phyloP scores from a whole-genome alignment of 352 stramenopile genomes.

The Discostella stelligera region DNA sequence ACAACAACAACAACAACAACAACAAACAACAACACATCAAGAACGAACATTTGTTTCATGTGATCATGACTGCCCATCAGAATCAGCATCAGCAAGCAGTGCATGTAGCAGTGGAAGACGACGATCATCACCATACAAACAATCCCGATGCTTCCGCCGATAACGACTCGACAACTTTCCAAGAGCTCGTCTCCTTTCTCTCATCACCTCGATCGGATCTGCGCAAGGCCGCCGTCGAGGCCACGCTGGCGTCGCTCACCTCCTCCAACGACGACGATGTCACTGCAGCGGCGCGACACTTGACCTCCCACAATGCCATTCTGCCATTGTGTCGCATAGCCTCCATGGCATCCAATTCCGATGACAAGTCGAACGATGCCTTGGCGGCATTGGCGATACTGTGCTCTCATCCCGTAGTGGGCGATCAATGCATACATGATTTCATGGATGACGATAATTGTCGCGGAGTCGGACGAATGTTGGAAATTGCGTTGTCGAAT shows the following conservation, averaged over 20 bases:
- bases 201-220: slow-evolving; percentile 58
- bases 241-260: slow-evolving; percentile 46
- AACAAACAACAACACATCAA: no score
- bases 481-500: slow-evolving; percentile 64
- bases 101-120: no score
- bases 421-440: slow-evolving; percentile 56
- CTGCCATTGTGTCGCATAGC: slow-evolving; percentile 48
- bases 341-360: slow-evolving; percentile 13
- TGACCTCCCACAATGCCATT: slow-evolving; percentile 42
- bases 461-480: slow-evolving; percentile 40
- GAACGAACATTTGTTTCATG: no score
- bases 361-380: slow-evolving; percentile 19
- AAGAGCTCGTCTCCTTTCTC: slow-evolving; percentile 63
- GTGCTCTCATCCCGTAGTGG: slow-evolving; percentile 40
- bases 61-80: no score
- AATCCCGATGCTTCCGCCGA: slow-evolving; percentile 13
- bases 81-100: no score
- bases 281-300: slow-evolving; percentile 5
- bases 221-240: slow-evolving; percentile 56
- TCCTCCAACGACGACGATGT: background rate
- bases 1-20: no score
- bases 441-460: slow-evolving; percentile 25
- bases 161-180: slow-evolving; percentile 32
- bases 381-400: slow-evolving; percentile 51
- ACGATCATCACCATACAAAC: no score